Percentiles rank a stretch among this genome's conserved stretches.
phyloP scores from a whole-genome alignment of 202 grass and related monocot species.

The Saccharum hybrid region DNA sequence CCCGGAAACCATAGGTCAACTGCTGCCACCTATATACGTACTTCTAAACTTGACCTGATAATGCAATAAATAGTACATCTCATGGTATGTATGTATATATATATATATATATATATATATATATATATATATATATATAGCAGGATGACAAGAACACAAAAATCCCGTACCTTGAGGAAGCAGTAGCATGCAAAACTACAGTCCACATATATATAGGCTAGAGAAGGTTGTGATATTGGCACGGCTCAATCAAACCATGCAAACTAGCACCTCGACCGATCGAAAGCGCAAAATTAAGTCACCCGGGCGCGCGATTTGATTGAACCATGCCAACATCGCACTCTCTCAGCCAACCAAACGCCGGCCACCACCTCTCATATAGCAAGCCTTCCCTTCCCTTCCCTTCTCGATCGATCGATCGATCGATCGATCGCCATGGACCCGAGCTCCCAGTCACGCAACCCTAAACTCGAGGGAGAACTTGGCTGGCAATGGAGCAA shows the following conservation, averaged over 20 bases:
- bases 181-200: neutral
- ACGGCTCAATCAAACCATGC: constrained; percentile 58
- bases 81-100: neutral
- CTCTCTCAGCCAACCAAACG: constrained; percentile 44
- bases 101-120: too few relatives aligned
- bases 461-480: neutral
- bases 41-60: neutral
- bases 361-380: neutral
- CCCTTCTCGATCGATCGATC: neutral
- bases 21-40: neutral
- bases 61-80: neutral
- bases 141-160: neutral
- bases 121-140: too few relatives aligned
- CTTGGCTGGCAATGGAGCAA: neutral
- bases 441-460: neutral
- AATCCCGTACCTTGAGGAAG: constrained; percentile 35
- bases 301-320: constrained; percentile 39
- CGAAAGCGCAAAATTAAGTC: neutral
- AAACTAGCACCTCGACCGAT: neutral
- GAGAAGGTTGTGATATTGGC: constrained; percentile 65
- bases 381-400: neutral
- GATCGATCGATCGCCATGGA: neutral
- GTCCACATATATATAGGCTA: neutral
- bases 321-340: constrained; percentile 70
- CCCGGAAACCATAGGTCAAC: neutral